Percentiles rank a stretch among this genome's conserved stretches.
Conservation (phyloP, 495 filamentous ascomycete species). For the Penicillium manginii region DNA sequence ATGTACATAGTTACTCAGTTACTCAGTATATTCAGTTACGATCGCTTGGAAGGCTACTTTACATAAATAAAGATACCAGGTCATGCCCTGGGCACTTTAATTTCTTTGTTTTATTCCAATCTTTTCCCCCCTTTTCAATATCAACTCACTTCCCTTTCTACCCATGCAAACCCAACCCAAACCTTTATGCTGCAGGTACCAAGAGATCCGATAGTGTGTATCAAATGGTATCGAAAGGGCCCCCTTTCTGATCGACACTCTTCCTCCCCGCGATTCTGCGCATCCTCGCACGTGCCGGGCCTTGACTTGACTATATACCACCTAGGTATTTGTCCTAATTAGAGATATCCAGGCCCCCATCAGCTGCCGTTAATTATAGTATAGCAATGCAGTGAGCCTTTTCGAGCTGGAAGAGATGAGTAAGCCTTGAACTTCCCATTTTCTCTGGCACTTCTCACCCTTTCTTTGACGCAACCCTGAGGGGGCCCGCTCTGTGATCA, state of each 20-base stretch:
- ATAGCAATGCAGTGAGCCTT: too few relatives aligned
- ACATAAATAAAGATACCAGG: too few relatives aligned
- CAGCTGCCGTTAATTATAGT: not conserved
- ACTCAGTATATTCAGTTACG: too few relatives aligned
- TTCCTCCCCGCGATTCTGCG: constrained; percentile 28
- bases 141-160: not conserved
- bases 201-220: not conserved
- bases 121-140: too few relatives aligned
- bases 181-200: constrained; percentile 34
- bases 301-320: constrained; percentile 27
- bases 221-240: constrained; percentile 9
- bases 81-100: too few relatives aligned
- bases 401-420: too few relatives aligned
- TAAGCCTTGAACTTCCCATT: not conserved
- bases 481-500: not conserved
- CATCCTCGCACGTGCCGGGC: constrained; percentile 31
- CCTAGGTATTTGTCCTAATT: not conserved
- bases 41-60: too few relatives aligned
- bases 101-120: not conserved
- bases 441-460: too few relatives aligned
- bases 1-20: too few relatives aligned
- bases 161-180: too few relatives aligned
- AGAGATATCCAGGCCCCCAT: not conserved
- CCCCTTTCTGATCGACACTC: constrained; percentile 29
- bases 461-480: constrained; percentile 3